These are phyloP conservation scores for Sarocladium oryzae DNA, from an alignment of 2,329 filamentous ascomycete genomes.

Conservation along the genomic window DNA sequence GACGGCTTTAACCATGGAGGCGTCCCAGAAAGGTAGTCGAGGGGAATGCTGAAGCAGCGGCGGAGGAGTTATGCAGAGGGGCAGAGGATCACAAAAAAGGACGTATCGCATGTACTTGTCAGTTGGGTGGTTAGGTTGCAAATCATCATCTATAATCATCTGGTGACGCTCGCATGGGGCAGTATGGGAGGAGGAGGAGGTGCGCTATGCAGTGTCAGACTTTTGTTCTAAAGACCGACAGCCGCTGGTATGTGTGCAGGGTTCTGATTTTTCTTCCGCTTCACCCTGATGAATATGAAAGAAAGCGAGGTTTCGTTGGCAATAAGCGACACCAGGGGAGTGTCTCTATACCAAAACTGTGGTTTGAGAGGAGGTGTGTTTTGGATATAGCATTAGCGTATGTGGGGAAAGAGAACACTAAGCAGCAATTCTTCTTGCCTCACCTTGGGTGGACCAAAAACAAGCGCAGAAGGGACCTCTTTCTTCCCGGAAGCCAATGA, in stretches of 20 bases:
- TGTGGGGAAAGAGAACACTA: not conserved
- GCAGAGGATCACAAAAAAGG: not conserved
- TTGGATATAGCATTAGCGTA: conserved; percentile 3
- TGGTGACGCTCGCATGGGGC: no score
- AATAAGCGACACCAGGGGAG: not conserved
- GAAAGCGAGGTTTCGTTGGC: not conserved
- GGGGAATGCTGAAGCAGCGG: not conserved
- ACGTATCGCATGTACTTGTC: not conserved
- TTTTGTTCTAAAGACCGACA: not conserved
- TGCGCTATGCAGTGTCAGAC: no score
- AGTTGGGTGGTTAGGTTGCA: no score
- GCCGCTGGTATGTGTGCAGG: not conserved
- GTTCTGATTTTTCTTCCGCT: not conserved
- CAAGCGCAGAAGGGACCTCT: not conserved
- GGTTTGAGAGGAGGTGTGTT: not conserved
- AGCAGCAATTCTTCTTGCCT: not conserved
- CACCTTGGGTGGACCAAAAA: no score
- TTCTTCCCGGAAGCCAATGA: no score
- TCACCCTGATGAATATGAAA: conserved; percentile 1
- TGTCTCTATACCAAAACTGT: not conserved
- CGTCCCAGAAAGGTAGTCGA: not conserved
- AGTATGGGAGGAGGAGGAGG: no score
- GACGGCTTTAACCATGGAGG: not conserved
- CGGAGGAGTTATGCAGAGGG: not conserved
- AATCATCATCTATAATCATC: no score